Base-by-base conservation (phyloP, 1,139 yeast genomes). In the Yamadazyma membranifaciens region DNA sequence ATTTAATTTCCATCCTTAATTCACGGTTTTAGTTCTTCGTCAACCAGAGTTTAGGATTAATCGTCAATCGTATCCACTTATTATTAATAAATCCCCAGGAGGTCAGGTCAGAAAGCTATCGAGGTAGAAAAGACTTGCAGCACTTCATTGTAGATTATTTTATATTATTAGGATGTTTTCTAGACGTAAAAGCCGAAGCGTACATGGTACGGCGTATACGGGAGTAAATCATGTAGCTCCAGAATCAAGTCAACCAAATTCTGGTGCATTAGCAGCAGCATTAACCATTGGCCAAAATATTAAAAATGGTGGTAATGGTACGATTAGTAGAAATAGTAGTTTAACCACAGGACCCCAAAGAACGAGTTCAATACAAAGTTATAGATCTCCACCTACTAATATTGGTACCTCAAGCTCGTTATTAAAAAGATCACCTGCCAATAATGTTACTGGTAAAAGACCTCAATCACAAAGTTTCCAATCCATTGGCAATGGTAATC, bases 191-290 rank as follows among this genome's bases (percentile, higher is more conserved):
- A 58, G 63, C 42, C 65, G 72, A 46, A 55, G 50, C 42, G 48
- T 47, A 20, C 67, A 58, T 36, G 51, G 56, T 38, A 63, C 73
- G 12, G 61, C 75, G 22, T 71, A 72, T 49, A 71, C 76, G 4
- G 78, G 76, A n/a, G 77, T 71, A 26, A 67, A 65, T 47, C 70
- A 64, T 42, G 49, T 56, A 13, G 63, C 69, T 3, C 64, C 68
- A 4, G 50, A 63, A 6, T 42, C 59, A 17, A 57, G 50, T 41
- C 71, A 69, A 41, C 77, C 77, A 16, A 62, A 57, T 49, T 56
- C 62, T 34, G 61, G 62, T 39, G 78, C 78, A 11, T 54, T 69
- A 54, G 78, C 78, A 6, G 78, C 78, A 4, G 78, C 78, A 2
- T 54, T 68, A 37, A 63, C 74, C 33, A 72, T 72, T 47, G 78